Conservation (phyloP, 75 land plant genomes). For the Picea sitchensis region DNA sequence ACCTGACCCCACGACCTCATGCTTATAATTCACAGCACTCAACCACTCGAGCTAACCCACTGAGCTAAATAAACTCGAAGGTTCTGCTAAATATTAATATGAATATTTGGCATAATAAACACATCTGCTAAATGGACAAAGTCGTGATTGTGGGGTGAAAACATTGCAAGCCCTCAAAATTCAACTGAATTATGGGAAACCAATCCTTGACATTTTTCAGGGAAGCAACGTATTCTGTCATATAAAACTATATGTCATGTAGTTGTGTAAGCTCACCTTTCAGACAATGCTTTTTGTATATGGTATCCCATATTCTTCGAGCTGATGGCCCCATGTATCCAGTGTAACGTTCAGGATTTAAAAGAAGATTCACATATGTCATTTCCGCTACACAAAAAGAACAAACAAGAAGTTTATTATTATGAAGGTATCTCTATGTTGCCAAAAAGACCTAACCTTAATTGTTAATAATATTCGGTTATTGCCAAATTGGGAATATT, state of each 20-base stretch:
- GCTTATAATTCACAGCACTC: too few relatives aligned
- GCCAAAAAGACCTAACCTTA: neutral
- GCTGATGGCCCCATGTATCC: slow-evolving; percentile 44
- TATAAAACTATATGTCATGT: neutral
- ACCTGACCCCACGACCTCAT: too few relatives aligned
- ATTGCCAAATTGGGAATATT: neutral
- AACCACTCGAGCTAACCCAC: too few relatives aligned
- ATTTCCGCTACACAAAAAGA: slow-evolving; percentile 25
- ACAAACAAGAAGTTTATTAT: neutral
- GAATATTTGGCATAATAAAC: neutral
- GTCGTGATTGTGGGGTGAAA: neutral
- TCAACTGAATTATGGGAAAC: neutral
- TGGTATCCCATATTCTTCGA: slow-evolving; percentile 39
- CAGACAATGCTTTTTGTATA: slow-evolving; percentile 15
- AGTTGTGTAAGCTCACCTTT: slow-evolving; percentile 17
- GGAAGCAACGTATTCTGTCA: neutral
- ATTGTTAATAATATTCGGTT: neutral
- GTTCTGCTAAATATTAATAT: neutral
- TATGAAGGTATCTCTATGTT: neutral
- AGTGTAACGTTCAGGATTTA: slow-evolving; percentile 43
- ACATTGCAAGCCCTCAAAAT: neutral
- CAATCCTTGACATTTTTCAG: neutral
- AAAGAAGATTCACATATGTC: slow-evolving; percentile 42
- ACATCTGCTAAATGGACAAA: neutral
- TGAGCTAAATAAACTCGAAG: too few relatives aligned